Conservation (phyloP, 345 rosid species). For the sweet orange (Citrus sinensis) region DVS_A1.0 CM039166.1:20711501-20712000, state of each 20-base stretch:
- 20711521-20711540: too few species aligned
- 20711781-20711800: too few species aligned
- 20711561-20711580: too few species aligned
- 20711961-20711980: conserved; percentile 63
- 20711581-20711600: neutral
- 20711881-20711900: too few species aligned
- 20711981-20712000: conserved; percentile 73
- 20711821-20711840: too few species aligned
- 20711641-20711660: neutral
- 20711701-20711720: neutral
- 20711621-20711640: neutral
- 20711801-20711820: too few species aligned
- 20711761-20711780: neutral
- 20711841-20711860: too few species aligned
- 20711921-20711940: neutral
- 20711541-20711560: too few species aligned
- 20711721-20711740: neutral
- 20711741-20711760: neutral
- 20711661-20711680: neutral
- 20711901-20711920: neutral
- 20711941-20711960: conserved; percentile 53
- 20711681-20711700: neutral
- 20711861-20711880: too few species aligned
- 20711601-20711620: neutral
- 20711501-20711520: too few species aligned